Conservation (phyloP, 495 filamentous ascomycete species). For the Choiromyces venosus region DNA sequence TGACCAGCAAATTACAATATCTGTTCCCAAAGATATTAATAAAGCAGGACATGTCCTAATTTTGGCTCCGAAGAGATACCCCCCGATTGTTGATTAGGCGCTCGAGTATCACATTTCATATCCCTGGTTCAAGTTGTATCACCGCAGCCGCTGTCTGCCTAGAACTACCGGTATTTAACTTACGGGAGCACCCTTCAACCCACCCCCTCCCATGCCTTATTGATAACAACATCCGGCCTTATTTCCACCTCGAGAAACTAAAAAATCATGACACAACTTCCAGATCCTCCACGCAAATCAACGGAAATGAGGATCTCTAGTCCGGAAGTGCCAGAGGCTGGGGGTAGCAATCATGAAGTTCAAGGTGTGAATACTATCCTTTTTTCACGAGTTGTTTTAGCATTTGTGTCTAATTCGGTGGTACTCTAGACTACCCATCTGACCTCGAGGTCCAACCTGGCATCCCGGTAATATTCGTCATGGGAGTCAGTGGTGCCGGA, state of each 20-base stretch:
- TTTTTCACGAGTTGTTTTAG: too few species aligned
- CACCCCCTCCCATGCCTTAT: not conserved
- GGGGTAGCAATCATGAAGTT: not conserved
- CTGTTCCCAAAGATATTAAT: too few species aligned
- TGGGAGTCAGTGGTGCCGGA: conserved; percentile 20
- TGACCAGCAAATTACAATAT: too few species aligned
- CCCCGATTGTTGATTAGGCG: not conserved
- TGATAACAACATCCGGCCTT: not conserved
- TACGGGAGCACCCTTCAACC: not conserved
- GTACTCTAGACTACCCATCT: too few species aligned
- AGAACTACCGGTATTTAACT: not conserved
- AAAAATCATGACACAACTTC: not conserved
- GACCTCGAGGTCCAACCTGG: not conserved
- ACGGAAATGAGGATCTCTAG: not conserved
- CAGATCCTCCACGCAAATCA: not conserved
- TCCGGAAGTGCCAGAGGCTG: not conserved
- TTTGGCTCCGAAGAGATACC: not conserved
- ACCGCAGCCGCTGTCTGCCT: too few species aligned
- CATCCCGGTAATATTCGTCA: conserved; percentile 8
- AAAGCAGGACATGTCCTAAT: not conserved
- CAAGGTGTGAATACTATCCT: not conserved
- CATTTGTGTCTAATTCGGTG: not conserved
- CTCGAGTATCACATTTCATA: not conserved
- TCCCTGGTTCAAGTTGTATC: too few species aligned
- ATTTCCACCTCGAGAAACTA: not conserved